phyloP scores from a whole-genome alignment of 2,329 filamentous ascomycete species.

The Alternaria burnsii region DNA sequence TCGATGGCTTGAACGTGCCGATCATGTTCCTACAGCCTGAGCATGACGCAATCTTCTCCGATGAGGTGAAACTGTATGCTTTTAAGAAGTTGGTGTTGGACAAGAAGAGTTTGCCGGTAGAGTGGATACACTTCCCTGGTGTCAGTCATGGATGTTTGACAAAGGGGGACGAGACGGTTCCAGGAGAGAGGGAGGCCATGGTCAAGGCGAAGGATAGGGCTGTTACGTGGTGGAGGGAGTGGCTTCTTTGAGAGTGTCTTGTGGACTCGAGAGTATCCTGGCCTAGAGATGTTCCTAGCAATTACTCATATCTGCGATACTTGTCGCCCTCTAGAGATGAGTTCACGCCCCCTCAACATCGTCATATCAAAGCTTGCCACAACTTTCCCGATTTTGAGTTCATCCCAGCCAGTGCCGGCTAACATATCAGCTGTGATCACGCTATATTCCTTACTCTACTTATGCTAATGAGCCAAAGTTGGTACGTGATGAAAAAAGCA shows the following conservation, averaged over 20 bases:
- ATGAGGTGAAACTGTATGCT: slow-evolving; percentile 36
- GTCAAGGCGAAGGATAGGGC: slow-evolving; percentile 28
- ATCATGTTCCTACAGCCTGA: slow-evolving; percentile 34
- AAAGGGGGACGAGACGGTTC: slow-evolving; percentile 24
- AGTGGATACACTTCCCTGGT: slow-evolving; percentile 37
- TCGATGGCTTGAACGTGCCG: slow-evolving; percentile 27
- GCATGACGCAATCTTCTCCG: slow-evolving; percentile 26
- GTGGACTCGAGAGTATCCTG: no score
- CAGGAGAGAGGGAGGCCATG: slow-evolving; percentile 29
- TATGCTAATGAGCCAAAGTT: no score
- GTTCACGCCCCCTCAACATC: no score
- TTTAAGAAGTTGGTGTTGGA: slow-evolving; percentile 27
- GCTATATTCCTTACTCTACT: background rate
- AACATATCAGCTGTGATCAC: background rate
- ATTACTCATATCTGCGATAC: no score
- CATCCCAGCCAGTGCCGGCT: background rate
- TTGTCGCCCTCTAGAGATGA: no score
- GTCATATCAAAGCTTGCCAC: no score
- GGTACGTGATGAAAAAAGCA: background rate
- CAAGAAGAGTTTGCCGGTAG: slow-evolving; percentile 24
- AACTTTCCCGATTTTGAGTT: background rate
- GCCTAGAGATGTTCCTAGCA: no score
- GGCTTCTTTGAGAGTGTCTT: slow-evolving; percentile 6
- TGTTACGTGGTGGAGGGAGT: slow-evolving; percentile 22
- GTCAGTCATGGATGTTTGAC: slow-evolving; percentile 34